Percentiles rank a stretch among this genome's conserved stretches.
These are phyloP conservation scores for Dichotomopilus funicola DNA, from an alignment of 2,329 filamentous ascomycete genomes.

Conservation along the genomic window DNA sequence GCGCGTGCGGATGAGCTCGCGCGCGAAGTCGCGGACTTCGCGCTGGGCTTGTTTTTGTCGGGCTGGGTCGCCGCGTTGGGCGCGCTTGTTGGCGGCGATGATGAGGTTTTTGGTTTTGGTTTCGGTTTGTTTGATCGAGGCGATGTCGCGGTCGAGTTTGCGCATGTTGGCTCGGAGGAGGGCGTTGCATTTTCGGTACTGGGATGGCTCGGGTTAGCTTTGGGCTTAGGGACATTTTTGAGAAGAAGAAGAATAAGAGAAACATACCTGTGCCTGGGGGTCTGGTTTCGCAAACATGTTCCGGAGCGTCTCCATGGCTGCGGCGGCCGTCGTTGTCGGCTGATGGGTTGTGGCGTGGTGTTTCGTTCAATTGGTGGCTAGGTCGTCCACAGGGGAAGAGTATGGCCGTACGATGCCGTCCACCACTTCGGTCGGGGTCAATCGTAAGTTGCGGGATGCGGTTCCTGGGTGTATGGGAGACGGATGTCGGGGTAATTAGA, in stretches of 20 bases:
- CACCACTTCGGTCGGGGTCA: too few species aligned
- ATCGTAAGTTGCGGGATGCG: background rate
- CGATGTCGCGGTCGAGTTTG: slow-evolving; percentile 90
- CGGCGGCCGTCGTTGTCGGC: slow-evolving; percentile 12
- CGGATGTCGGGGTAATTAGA: background rate
- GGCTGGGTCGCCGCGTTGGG: slow-evolving; percentile 64
- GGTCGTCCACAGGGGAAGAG: too few species aligned
- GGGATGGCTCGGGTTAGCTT: background rate
- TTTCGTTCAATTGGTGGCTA: too few species aligned
- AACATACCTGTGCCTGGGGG: slow-evolving; percentile 76
- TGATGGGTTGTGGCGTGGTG: background rate
- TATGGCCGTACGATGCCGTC: too few species aligned
- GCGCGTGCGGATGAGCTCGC: slow-evolving; percentile 77
- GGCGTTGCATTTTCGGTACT: slow-evolving; percentile 94
- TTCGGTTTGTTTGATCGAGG: slow-evolving; percentile 70
- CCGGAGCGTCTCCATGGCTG: slow-evolving; percentile 77
- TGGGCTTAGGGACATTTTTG: background rate
- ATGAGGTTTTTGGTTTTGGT: slow-evolving; percentile 80
- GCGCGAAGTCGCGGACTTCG: slow-evolving; percentile 82
- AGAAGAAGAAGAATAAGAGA: background rate
- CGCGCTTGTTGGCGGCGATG: slow-evolving; percentile 72
- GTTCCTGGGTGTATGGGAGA: background rate
- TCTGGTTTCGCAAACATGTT: slow-evolving; percentile 87
- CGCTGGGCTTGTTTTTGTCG: slow-evolving; percentile 71
- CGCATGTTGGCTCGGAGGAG: slow-evolving; percentile 86